Evolutionary conservation across 768 basidiomycete genomes (phyloP).

Genomic region (Termitomyces sp.): DNA sequence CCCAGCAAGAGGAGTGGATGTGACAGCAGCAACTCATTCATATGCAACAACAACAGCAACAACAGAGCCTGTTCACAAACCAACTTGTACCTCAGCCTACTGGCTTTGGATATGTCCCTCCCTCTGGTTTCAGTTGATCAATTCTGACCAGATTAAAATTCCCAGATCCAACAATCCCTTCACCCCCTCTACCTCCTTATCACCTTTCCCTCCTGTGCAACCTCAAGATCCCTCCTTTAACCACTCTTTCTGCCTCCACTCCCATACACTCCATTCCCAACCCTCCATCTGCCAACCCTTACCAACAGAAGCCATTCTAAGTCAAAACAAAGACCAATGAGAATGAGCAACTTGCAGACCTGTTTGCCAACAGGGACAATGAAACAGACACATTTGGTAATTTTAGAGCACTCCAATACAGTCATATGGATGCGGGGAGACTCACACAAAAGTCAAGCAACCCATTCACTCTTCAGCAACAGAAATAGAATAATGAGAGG

Average conservation of each 20-base stretch:
- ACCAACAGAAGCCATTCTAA: constrained; percentile 27
- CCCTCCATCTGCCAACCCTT: constrained; percentile 23
- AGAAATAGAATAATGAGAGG: constrained; percentile 54
- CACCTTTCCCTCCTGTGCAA: constrained; percentile 25
- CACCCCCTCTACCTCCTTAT: constrained; percentile 45
- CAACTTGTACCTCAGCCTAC: constrained; percentile 53
- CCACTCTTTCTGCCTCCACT: constrained; percentile 35
- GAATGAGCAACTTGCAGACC: constrained; percentile 76
- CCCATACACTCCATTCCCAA: constrained; percentile 22
- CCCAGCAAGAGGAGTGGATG: constrained; percentile 42
- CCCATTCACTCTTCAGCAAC: constrained; percentile 63
- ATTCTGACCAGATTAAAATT: constrained; percentile 9
- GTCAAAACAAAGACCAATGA: constrained; percentile 43
- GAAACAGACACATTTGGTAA: constrained; percentile 98
- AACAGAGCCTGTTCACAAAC: constrained; percentile 36
- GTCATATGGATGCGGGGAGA: constrained; percentile 53
- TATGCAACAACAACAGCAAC: constrained; percentile 56
- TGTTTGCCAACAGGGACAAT: constrained; percentile 88
- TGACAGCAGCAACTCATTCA: constrained; percentile 42
- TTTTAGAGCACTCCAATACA: constrained; percentile 70
- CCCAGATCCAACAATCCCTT: constrained; percentile 94
- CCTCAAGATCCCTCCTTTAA: constrained; percentile 56
- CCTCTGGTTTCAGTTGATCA: constrained; percentile 18
- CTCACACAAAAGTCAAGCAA: constrained; percentile 53
- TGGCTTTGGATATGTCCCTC: constrained; percentile 63